Evolutionary conservation across 805 yeast species (phyloP).

Genomic region (Candida xyloterini): DNA sequence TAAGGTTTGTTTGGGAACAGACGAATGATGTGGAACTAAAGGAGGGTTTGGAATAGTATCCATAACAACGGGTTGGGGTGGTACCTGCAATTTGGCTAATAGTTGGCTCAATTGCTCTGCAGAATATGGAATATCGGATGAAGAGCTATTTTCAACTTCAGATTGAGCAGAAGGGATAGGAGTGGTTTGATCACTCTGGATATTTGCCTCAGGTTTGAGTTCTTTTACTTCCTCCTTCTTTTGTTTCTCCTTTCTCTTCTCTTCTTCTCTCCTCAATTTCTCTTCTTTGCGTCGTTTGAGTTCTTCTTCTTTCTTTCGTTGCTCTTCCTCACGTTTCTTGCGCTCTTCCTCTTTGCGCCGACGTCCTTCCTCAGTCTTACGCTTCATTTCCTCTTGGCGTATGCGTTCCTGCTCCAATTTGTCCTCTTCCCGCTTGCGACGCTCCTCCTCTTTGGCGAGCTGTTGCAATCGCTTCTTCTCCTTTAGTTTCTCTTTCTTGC

Average conservation of each 20-base stretch:
- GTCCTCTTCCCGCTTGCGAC: conserved; percentile 53
- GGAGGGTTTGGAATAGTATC: no score
- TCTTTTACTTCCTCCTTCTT: conserved; percentile 34
- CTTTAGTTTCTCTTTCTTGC: conserved; percentile 64
- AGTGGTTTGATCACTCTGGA: conserved; percentile 24
- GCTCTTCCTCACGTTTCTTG: conserved; percentile 41
- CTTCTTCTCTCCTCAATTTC: conserved; percentile 33
- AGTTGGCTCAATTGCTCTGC: conserved; percentile 19
- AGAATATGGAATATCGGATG: conserved; percentile 11
- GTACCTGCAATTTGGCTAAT: conserved; percentile 9
- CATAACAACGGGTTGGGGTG: no score
- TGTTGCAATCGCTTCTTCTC: conserved; percentile 66
- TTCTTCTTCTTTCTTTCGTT: conserved; percentile 40
- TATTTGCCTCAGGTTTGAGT: conserved; percentile 32
- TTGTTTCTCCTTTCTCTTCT: conserved; percentile 37
- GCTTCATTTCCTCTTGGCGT: conserved; percentile 40
- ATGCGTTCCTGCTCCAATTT: conserved; percentile 44
- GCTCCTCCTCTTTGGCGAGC: conserved; percentile 60
- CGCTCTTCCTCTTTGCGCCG: conserved; percentile 41
- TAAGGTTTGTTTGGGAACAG: not conserved
- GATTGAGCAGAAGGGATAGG: not conserved
- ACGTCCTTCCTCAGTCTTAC: conserved; percentile 46
- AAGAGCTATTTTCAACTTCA: not conserved
- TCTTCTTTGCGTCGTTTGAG: conserved; percentile 40
- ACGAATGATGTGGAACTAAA: not conserved